Evolutionary conservation across 208 protist species (phyloP), one percentile per base, ranked within the genome.

Genomic region (Herpetomonas tarakana): DNA sequence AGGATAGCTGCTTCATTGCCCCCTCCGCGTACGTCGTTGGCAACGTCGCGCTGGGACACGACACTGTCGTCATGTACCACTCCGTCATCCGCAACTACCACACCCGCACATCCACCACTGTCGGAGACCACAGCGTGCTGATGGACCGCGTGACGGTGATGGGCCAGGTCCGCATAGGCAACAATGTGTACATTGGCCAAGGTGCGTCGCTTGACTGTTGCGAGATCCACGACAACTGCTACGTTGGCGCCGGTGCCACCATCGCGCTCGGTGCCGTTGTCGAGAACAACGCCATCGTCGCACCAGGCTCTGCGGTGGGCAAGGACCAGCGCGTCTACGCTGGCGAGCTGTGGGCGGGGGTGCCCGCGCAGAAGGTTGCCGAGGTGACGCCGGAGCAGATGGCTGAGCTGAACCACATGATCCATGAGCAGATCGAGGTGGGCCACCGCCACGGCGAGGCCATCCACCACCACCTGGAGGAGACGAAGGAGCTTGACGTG

Each of bases 341-440:
- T 4, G 88, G 89, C 0, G 91, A 97, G 76, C 63, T 97, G 19
- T 97, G 93, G 93, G 90, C 88, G 1, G 93, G 93, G 25, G 83
- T 87, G 49, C 91, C 93, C 9, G 88, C 89, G 21, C 76, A 88
- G 62, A 94, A 96, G 70, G 69, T 96, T 14, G 78, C 58, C 14
- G 88, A 97, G 26, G 85, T 97, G 19, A 86, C 66, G 50, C 31
- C 74, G 1, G 85, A 81, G 51, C 83, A 96, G 79, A 64, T 58
- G 21, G 58, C 44, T 9, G 83, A 93, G 59, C 62, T 93, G 30
- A 49, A 77, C 30, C 73, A 88, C 69, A 71, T 91, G 27, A 59
- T 93, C n/a, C 86, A 91, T 39, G 71, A 87, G 16, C 76, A 88
- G 35, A 66, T 90, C 9, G 29, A 28, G 3, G 63, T 60, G 11